These are phyloP conservation scores for Nothophoma quercina DNA, from an alignment of 2,329 filamentous ascomycete species.

Conservation along the genomic window DNA sequence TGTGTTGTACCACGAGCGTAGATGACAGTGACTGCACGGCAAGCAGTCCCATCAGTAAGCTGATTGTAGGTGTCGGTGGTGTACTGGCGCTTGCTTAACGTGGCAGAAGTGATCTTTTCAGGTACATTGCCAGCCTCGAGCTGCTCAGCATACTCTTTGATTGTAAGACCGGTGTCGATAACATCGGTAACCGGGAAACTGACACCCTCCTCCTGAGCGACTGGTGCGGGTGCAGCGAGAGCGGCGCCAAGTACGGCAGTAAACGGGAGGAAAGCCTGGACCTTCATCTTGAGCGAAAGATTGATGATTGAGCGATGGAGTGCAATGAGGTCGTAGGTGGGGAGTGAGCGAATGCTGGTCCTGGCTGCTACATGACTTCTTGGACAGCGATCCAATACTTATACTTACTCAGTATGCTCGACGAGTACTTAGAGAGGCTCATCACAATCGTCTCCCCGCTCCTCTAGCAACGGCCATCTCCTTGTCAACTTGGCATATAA, in stretches of 20 bases:
- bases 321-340: neutral
- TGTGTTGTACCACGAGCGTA: conserved; percentile 64
- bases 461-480: neutral
- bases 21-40: conserved; percentile 60
- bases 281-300: conserved; percentile 29
- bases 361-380: neutral
- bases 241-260: conserved; percentile 23
- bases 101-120: conserved; percentile 5
- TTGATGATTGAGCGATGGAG: neutral
- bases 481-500: conserved; percentile 15
- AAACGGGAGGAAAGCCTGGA: conserved; percentile 28
- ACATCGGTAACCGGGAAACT: conserved; percentile 40
- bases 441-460: conserved; percentile 2
- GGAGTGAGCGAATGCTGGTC: neutral
- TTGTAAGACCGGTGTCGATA: conserved; percentile 31
- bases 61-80: conserved; percentile 39
- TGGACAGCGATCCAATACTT: neutral
- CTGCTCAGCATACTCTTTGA: conserved; percentile 32
- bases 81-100: conserved; percentile 29
- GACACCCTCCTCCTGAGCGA: conserved; percentile 16
- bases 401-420: neutral
- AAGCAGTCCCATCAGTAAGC: conserved; percentile 44
- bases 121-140: conserved; percentile 26
- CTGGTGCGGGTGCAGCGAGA: conserved; percentile 25
- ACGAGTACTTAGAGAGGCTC: neutral